These are phyloP conservation scores for Dianthus caryophyllus DNA, from an alignment of 148 eudicot species.

Conservation along the genomic window DNA sequence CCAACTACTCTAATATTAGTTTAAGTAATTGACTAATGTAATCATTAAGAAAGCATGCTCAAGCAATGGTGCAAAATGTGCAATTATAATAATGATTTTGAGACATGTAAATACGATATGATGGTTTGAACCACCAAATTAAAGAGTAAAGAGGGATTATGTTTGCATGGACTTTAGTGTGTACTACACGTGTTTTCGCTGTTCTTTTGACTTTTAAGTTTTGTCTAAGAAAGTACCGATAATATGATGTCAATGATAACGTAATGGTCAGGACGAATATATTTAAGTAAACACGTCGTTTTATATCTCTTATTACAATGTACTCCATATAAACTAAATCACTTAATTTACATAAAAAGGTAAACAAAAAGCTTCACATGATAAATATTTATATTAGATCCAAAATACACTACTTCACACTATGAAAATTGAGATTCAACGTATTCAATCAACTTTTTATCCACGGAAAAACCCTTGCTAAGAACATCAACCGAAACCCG, in stretches of 20 bases:
- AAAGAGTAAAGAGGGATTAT: neutral
- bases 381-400: neutral
- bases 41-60: slow-evolving; percentile 23
- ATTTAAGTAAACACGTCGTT: too few relatives aligned
- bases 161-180: neutral
- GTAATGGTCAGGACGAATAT: too few relatives aligned
- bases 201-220: too few relatives aligned
- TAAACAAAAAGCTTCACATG: neutral
- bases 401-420: neutral
- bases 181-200: too few relatives aligned
- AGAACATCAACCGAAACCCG: slow-evolving; percentile 3
- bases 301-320: too few relatives aligned
- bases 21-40: too few relatives aligned
- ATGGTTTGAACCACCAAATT: neutral
- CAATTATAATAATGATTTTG: neutral
- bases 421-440: neutral
- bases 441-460: neutral
- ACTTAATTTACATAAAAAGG: too few relatives aligned
- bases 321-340: too few relatives aligned
- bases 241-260: too few relatives aligned
- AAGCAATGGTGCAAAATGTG: neutral
- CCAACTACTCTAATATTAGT: too few relatives aligned
- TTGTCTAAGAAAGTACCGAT: neutral
- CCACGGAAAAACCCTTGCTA: neutral
- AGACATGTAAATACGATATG: slow-evolving; percentile 22